A percentile compares a stretch with the other conserved stretches of the same genome.
These are phyloP conservation scores for Cladophialophora immunda DNA, from an alignment of 2,329 filamentous ascomycete species.

Conservation along the genomic window DNA sequence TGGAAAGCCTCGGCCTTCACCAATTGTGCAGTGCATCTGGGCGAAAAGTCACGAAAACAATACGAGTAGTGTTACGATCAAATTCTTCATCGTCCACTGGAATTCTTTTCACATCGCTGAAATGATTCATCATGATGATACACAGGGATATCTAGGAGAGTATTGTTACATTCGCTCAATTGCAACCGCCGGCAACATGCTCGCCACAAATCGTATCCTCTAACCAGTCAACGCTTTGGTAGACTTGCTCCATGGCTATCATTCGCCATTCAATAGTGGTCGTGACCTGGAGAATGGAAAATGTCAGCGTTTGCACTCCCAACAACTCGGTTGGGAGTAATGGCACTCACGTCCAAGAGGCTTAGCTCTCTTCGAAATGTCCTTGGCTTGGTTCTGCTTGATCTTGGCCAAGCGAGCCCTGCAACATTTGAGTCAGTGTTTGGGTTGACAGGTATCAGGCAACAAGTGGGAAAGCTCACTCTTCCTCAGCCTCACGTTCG, in stretches of 20 bases:
- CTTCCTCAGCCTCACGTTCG: conserved; percentile 72
- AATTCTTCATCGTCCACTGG: background rate
- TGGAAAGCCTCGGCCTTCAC: background rate
- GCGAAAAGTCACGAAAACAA: background rate
- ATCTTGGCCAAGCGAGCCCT: conserved; percentile 69
- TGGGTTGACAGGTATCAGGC: background rate
- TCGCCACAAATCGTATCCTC: background rate
- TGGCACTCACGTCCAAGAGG: conserved; percentile 71
- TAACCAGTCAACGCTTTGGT: background rate
- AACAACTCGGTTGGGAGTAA: background rate
- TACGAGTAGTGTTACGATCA: background rate
- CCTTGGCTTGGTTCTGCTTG: conserved; percentile 71
- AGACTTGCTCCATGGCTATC: background rate
- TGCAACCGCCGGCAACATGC: background rate
- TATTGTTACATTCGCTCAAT: conserved; percentile 18
- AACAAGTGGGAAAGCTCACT: conserved; percentile 46
- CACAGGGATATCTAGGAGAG: conserved; percentile 11
- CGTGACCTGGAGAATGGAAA: conserved; percentile 9
- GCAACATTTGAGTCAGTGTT: conserved; percentile 15
- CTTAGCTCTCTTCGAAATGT: conserved; percentile 73
- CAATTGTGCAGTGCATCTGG: too few relatives aligned
- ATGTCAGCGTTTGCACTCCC: background rate
- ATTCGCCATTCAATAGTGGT: conserved; percentile 16
- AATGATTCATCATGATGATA: conserved; percentile 11
- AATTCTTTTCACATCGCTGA: background rate